Base-by-base conservation (phyloP, 2,329 filamentous ascomycete species). In the Pestalotiopsis sp. region DNA sequence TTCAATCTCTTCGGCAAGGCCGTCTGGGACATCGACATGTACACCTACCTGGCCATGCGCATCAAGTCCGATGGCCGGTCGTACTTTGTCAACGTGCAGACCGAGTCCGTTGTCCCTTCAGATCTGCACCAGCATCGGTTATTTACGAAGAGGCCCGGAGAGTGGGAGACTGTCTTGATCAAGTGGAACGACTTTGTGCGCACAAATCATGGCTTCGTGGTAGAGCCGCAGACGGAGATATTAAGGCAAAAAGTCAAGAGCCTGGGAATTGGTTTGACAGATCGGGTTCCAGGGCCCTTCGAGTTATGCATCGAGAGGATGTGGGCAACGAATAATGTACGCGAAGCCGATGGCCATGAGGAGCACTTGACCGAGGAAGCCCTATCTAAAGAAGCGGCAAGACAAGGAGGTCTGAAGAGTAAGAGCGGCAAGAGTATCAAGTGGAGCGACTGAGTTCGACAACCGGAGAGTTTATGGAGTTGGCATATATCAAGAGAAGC, bases 11-110 rank as follows among this genome's bases (percentile, higher is more conserved):
- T 98, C 75, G 96, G 96, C 55, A 91, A 90, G 67, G 85, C 92
- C 40, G 82, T 94, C 24, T 98, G 94, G 93, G 91, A 98, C 77
- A 91, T 98, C 65, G 94, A 97, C 75, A 90, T 92, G 2, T 98
- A 97, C 81, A 83, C 87, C 13, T 98, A 94, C 80, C 89, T 99
- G 10, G 95, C 94, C 0, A 81, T 99, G 75, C 91, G 94, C 14
- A 86, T 99, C 73, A 96, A 94, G 78, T 95, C 93, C 3, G 96
- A 98, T 77, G 94, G 94, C 17, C 86, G 96, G 68, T 92, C 93
- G 74, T 99, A 98, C 82, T 93, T 97, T 68, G 89, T 99, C 75
- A 99, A 99, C 79, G 83, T 99, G 17, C 96, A 98, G 83, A 97
- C 94, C 3, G 95, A 99, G 77, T 93, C 92, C 1, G 91, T 99